Evolutionary conservation across 495 filamentous ascomycete species (phyloP), one percentile per base, ranked within the genome.

Genomic region (Terfezia boudieri): DNA sequence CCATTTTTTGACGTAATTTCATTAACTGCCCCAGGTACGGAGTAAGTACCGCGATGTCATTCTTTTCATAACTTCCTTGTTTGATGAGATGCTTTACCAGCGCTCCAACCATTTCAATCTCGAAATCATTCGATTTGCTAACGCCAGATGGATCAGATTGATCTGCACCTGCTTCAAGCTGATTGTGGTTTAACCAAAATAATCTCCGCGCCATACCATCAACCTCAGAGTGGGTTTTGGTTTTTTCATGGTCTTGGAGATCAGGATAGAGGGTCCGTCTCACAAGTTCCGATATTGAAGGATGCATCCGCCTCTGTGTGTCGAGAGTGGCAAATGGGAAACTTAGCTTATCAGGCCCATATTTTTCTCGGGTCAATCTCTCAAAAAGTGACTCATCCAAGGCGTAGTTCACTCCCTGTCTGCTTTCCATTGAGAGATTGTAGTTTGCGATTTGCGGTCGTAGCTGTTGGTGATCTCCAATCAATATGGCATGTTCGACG

Each of bases 21-120:
- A 75, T 72, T 8, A 92, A 67, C 60, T 93, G 85, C 9, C 81
- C 80, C 8, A 80, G 64, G 59, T 87, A 86, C 0, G 82, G 86
- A 2, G 84, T 87, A 1, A 92, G 58, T 9, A 93, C 77, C 2
- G 84, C 83, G 62, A 93, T 88, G 51, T 92, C 82, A 0, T 71
- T 70, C 1, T 60, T 66, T 37, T 60, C n/a, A 58, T 89, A 89
- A 1, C 59, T 60, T 4, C 82, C 81, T 59, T 92, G 84, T 1
- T 69, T 69, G n/a, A 84, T 67, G 9, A 93, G 71, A 65, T 93
- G 83, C 3, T 72, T 72, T 2, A 90, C 79, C 1, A 92, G 66
- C 9, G 76, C 70, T 38, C 71, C 68, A 0, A 73, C 71, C 74
- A 90, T 78, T 1, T 79, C 69, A 4, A 85, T 68, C 63, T 93